These are phyloP conservation scores for Corylus heterophylla DNA, from an alignment of 306 rosid species.

Conservation along the genomic window DNA sequence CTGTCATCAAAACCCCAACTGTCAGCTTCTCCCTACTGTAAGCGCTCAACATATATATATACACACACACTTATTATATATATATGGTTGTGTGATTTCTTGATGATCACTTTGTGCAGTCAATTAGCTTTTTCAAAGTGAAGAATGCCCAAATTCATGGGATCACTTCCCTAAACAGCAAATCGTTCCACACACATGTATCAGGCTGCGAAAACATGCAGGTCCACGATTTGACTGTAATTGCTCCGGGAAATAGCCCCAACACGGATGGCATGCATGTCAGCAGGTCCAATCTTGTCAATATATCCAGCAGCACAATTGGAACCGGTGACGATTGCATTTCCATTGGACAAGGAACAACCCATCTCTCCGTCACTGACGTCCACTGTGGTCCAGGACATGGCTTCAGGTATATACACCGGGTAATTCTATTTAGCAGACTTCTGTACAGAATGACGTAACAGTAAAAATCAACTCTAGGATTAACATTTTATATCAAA, in stretches of 20 bases:
- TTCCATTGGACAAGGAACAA: conserved; percentile 49
- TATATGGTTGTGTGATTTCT: not conserved
- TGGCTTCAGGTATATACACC: conserved; percentile 45
- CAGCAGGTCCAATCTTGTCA: conserved; percentile 32
- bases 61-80: too few species aligned
- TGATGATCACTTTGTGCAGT: conserved; percentile 40
- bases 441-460: too few species aligned
- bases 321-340: conserved; percentile 82
- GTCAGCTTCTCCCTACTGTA: conserved; percentile 55
- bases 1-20: conserved; percentile 11
- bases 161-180: conserved; percentile 58
- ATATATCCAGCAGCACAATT: conserved; percentile 36
- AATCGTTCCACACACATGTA: conserved; percentile 50
- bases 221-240: conserved; percentile 28
- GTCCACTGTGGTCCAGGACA: conserved; percentile 80
- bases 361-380: conserved; percentile 25
- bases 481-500: too few species aligned
- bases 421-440: too few species aligned
- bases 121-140: conserved; percentile 40
- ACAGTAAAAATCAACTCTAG: too few species aligned
- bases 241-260: conserved; percentile 62
- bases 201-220: conserved; percentile 32
- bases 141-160: conserved; percentile 36
- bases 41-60: not conserved
- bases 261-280: conserved; percentile 81